Evolutionary conservation across 2,329 filamentous ascomycete genomes (phyloP).

Genomic region (Plenodomus biglobosus): DNA sequence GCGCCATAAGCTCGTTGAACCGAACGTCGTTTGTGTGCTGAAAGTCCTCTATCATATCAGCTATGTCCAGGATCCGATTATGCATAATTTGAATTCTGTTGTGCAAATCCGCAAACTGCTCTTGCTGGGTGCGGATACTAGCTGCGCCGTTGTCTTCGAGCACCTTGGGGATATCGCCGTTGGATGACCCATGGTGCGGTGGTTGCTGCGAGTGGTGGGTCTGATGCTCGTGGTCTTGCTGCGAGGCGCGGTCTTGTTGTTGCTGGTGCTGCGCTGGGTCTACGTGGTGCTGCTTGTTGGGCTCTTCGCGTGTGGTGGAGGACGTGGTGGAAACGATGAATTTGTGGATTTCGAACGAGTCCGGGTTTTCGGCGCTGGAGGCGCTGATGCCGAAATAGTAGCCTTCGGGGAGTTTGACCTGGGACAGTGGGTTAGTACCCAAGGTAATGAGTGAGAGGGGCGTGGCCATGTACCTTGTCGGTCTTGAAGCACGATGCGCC

Average conservation of each 20-base stretch:
- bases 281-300: constrained; percentile 26
- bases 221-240: constrained; percentile 36
- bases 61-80: constrained; percentile 67
- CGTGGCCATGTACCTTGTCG: constrained; percentile 53
- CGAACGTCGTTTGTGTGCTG: constrained; percentile 58
- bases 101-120: constrained; percentile 82
- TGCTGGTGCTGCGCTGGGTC: constrained; percentile 37
- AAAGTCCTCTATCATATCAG: constrained; percentile 57
- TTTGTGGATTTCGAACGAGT: constrained; percentile 93
- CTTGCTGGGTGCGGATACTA: constrained; percentile 48
- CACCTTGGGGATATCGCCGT: constrained; percentile 39
- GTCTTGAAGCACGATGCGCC: constrained; percentile 80
- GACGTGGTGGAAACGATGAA: constrained; percentile 67
- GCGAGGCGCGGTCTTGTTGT: constrained; percentile 20
- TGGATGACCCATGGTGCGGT: constrained; percentile 25
- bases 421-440: constrained; percentile 5
- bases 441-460: not conserved
- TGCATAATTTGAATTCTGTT: constrained; percentile 75
- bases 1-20: constrained; percentile 55
- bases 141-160: constrained; percentile 49
- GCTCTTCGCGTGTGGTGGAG: constrained; percentile 39
- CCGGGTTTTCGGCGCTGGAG: constrained; percentile 84
- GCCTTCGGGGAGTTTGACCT: constrained; percentile 74
- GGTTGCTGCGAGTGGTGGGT: constrained; percentile 23
- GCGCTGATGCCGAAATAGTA: constrained; percentile 88